Percentiles rank a stretch among this genome's conserved stretches.
phyloP scores from a whole-genome alignment of 257 asterid species.

The Salvia hispanica region DNA sequence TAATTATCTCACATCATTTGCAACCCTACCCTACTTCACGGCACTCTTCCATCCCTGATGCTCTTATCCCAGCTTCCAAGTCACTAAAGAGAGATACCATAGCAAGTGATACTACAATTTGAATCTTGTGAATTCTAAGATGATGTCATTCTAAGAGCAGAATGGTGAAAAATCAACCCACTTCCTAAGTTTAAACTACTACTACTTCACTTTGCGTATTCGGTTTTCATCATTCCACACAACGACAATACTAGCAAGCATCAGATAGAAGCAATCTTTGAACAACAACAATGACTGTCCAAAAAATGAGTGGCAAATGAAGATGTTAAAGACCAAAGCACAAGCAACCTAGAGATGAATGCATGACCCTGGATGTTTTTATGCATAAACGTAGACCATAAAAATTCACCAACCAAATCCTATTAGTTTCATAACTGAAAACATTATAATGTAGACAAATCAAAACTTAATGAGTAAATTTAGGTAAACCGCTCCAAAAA shows the following conservation, averaged over 20 bases:
- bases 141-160: not conserved
- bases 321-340: not conserved
- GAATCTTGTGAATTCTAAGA: constrained; percentile 1
- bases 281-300: not conserved
- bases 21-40: not conserved
- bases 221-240: not conserved
- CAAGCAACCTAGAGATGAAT: constrained; percentile 9
- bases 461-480: not conserved
- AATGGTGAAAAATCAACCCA: constrained; percentile 6
- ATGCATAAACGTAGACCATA: not conserved
- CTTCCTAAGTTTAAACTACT: not conserved
- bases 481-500: not conserved
- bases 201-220: not conserved
- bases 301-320: constrained; percentile 7
- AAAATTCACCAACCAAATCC: not conserved
- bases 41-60: not conserved
- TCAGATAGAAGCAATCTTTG: not conserved
- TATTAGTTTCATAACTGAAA: constrained; percentile 9
- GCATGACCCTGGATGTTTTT: not conserved
- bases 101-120: not conserved
- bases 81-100: not conserved
- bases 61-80: not conserved
- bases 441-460: not conserved
- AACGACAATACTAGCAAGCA: not conserved
- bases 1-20: not conserved